Evolutionary conservation across 768 basidiomycete species (phyloP).

Genomic region (Lentinula sp.): DNA sequence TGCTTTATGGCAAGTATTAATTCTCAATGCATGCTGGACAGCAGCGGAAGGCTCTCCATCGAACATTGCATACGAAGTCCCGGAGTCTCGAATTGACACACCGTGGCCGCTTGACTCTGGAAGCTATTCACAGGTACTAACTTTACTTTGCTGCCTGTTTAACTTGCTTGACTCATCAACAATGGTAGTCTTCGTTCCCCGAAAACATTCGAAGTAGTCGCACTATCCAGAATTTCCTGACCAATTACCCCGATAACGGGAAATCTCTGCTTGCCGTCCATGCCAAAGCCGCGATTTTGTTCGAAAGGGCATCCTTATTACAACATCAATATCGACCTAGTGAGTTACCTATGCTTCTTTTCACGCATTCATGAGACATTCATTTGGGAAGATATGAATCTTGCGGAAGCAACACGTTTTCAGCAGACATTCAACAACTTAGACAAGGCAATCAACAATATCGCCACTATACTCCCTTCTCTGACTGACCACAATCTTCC

Average conservation of each 20-base stretch:
- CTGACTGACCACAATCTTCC: neutral
- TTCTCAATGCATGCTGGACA: constrained; percentile 28
- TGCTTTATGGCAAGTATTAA: constrained; percentile 32
- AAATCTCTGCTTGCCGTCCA: constrained; percentile 10
- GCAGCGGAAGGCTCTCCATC: constrained; percentile 22
- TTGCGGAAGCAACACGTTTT: neutral
- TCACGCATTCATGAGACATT: neutral
- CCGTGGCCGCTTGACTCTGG: constrained; percentile 31
- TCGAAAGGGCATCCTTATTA: constrained; percentile 10
- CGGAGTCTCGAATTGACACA: constrained; percentile 24
- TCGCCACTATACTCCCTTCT: constrained; percentile 5
- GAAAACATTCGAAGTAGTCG: constrained; percentile 6
- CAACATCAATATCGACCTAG: constrained; percentile 8
- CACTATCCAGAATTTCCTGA: constrained; percentile 12
- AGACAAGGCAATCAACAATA: constrained; percentile 7
- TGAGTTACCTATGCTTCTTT: neutral
- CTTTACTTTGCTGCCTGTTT: neutral
- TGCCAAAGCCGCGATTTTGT: constrained; percentile 12
- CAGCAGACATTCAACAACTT: constrained; percentile 8
- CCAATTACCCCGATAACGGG: constrained; percentile 8
- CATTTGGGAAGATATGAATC: neutral
- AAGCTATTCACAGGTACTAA: constrained; percentile 9
- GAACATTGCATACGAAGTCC: constrained; percentile 21
- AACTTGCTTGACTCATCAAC: neutral
- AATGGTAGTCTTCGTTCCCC: neutral